phyloP scores from a whole-genome alignment of 164 flowering plant species.

The Litsea cubeba region DNA sequence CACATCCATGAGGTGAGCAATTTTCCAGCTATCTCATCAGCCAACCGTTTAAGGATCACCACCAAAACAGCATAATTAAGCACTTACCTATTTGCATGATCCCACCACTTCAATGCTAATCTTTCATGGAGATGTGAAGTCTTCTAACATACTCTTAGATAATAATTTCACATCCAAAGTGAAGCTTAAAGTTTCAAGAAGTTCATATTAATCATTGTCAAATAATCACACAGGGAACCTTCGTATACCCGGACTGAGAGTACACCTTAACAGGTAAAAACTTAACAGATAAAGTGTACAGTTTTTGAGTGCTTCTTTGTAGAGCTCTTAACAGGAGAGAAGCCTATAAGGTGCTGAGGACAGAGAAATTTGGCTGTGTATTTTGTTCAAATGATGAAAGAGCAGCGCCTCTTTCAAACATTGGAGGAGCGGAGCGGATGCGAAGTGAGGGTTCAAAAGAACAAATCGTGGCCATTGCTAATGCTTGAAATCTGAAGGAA shows the following conservation, averaged over 20 bases:
- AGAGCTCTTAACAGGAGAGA: conserved; percentile 23
- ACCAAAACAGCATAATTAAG: conserved; percentile 24
- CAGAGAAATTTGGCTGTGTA: not conserved
- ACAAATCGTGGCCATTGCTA: conserved; percentile 12
- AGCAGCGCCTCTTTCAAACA: conserved; percentile 9
- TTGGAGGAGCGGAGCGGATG: conserved; percentile 12
- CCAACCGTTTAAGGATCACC: conserved; percentile 23
- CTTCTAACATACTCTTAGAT: conserved; percentile 6
- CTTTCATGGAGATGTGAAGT: conserved; percentile 35
- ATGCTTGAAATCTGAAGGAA: conserved; percentile 11
- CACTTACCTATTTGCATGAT: conserved; percentile 27
- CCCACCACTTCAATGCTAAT: conserved; percentile 27
- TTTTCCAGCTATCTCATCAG: conserved; percentile 17
- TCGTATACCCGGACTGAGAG: conserved; percentile 30
- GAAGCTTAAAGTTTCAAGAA: conserved; percentile 30
- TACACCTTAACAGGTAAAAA: conserved; percentile 22
- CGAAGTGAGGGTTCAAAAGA: conserved; percentile 14
- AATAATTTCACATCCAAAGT: conserved; percentile 24
- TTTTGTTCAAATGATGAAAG: conserved; percentile 16
- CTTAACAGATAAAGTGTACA: conserved; percentile 30
- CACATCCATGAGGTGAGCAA: conserved; percentile 7
- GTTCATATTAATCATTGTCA: conserved; percentile 20
- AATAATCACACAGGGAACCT: conserved; percentile 24
- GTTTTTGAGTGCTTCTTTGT: conserved; percentile 24
- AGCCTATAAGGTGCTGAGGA: conserved; percentile 14